Conservation (phyloP, 2,329 filamentous ascomycete species). For the Sarocladiaceae sp. region DNA sequence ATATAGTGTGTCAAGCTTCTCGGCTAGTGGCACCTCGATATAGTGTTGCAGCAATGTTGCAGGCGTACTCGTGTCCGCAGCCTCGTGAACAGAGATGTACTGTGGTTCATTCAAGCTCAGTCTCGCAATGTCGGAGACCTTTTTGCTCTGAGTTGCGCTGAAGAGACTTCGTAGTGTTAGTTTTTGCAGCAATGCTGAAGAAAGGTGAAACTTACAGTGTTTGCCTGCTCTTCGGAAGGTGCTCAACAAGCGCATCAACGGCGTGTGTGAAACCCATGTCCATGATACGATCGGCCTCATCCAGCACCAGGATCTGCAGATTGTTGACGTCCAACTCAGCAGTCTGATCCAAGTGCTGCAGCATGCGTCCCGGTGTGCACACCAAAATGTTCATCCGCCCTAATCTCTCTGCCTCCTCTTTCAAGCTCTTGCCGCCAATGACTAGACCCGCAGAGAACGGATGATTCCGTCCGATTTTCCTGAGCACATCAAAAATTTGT, state of each 20-base stretch:
- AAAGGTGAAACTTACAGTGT: constrained; percentile 50
- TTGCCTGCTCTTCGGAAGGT: constrained; percentile 79
- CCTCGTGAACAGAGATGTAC: constrained; percentile 91
- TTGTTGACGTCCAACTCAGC: constrained; percentile 86
- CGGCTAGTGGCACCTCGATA: constrained; percentile 74
- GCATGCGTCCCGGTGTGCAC: constrained; percentile 88
- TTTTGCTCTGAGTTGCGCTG: constrained; percentile 93
- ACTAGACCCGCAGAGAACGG: constrained; percentile 88
- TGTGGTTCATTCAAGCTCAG: constrained; percentile 86
- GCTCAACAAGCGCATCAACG: constrained; percentile 89
- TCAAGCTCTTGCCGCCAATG: constrained; percentile 87
- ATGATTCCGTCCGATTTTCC: constrained; percentile 86
- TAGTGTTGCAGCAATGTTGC: constrained; percentile 86
- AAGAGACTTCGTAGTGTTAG: constrained; percentile 57
- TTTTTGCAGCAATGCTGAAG: background rate
- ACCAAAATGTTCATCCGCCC: constrained; percentile 95
- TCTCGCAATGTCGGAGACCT: constrained; percentile 85
- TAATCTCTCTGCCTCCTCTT: constrained; percentile 80
- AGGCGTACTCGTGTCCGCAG: constrained; percentile 75
- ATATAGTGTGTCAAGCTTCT: constrained; percentile 90
- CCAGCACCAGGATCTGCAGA: constrained; percentile 85
- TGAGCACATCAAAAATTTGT: constrained; percentile 92
- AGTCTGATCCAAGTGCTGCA: constrained; percentile 95
- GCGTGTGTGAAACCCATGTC: constrained; percentile 94
- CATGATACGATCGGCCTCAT: constrained; percentile 94